These are phyloP conservation scores for Trypanosoma caninum DNA, from an alignment of 208 protist species.

Conservation along the genomic window DNA sequence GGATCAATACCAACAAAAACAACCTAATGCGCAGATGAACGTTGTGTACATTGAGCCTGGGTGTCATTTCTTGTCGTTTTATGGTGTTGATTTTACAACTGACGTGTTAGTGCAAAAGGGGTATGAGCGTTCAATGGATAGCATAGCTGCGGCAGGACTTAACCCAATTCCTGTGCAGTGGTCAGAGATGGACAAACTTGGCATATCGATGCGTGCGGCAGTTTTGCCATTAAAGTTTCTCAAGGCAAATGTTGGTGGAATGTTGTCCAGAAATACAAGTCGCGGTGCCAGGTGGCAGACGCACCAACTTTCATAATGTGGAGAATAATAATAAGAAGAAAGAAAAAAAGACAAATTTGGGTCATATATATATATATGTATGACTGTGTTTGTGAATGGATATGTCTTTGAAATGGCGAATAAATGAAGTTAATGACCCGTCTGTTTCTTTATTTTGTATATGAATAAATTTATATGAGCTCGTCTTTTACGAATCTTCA, in stretches of 20 bases:
- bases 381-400: background rate
- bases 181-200: constrained; percentile 92
- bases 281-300: constrained; percentile 64
- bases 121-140: constrained; percentile 89
- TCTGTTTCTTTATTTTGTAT: too few relatives aligned
- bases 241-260: constrained; percentile 44
- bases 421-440: too few relatives aligned
- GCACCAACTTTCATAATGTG: constrained; percentile 38
- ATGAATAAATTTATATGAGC: too few relatives aligned
- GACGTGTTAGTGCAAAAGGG: constrained; percentile 90
- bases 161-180: constrained; percentile 91
- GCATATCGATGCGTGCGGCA: constrained; percentile 85
- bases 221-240: constrained; percentile 87
- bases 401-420: too few relatives aligned
- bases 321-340: constrained; percentile 21
- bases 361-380: constrained; percentile 8
- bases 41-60: constrained; percentile 89
- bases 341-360: constrained; percentile 10
- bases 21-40: constrained; percentile 25
- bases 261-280: constrained; percentile 49
- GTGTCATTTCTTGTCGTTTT: constrained; percentile 91
- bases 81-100: constrained; percentile 71
- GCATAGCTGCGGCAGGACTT: constrained; percentile 75
- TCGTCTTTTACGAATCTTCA: too few relatives aligned
- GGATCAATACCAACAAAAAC: constrained; percentile 85